Evolutionary conservation across 352 stramenopile genomes (phyloP).

Genomic region (Phytophthora ramorum): DNA sequence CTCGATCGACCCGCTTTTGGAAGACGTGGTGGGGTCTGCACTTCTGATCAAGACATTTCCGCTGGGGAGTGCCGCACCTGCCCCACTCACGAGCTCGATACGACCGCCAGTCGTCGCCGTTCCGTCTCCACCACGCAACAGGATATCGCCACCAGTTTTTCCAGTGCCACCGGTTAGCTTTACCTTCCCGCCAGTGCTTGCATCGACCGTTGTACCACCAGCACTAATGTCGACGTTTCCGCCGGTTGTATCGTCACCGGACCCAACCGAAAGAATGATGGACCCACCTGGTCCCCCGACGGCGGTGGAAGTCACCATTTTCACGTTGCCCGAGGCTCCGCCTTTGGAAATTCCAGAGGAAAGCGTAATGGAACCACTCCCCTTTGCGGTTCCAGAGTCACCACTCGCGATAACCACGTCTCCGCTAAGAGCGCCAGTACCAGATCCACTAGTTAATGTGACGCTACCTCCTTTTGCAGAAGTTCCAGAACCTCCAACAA

Average conservation of each 20-base stretch:
- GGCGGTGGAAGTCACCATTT: slow-evolving; percentile 28
- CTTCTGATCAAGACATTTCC: slow-evolving; percentile 35
- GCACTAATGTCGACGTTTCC: slow-evolving; percentile 23
- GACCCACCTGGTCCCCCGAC: slow-evolving; percentile 27
- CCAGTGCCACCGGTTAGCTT: slow-evolving; percentile 9
- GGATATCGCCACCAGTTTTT: slow-evolving; percentile 21
- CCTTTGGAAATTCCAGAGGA: slow-evolving; percentile 29
- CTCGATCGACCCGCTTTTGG: slow-evolving; percentile 28
- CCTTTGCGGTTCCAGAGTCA: slow-evolving; percentile 11
- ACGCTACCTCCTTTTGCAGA: slow-evolving; percentile 36
- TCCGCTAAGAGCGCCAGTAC: slow-evolving; percentile 31
- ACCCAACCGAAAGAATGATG: slow-evolving; percentile 31
- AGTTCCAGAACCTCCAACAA: slow-evolving; percentile 25
- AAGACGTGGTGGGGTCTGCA: slow-evolving; percentile 16
- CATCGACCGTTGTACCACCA: slow-evolving; percentile 24
- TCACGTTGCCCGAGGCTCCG: slow-evolving; percentile 34
- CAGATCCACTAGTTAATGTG: slow-evolving; percentile 33
- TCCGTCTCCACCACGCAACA: slow-evolving; percentile 14
- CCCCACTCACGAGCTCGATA: slow-evolving; percentile 34
- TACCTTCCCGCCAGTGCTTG: slow-evolving; percentile 19
- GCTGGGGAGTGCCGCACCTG: slow-evolving; percentile 22
- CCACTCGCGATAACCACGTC: slow-evolving; percentile 35
- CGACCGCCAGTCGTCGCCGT: slow-evolving; percentile 25
- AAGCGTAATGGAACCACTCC: slow-evolving; percentile 31
- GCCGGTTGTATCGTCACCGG: slow-evolving; percentile 15